A percentile compares a stretch with the other conserved stretches of the same genome.
Conservation (phyloP, 352 stramenopile genomes). For the Phytophthora crassamura region DNA sequence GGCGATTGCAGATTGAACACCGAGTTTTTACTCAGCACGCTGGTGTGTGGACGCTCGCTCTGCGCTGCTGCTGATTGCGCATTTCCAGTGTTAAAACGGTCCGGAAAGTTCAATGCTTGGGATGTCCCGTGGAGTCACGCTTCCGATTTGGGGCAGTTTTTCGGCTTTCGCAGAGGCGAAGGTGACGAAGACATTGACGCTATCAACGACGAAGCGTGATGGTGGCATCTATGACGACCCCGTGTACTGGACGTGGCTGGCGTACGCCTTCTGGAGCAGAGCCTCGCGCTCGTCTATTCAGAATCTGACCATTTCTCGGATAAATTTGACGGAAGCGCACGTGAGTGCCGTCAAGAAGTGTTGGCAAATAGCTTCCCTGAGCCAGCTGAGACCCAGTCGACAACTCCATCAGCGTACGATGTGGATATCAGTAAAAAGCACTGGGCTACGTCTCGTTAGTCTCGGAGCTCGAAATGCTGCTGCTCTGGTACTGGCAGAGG, state of each 20-base stretch:
- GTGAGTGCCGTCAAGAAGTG: neutral
- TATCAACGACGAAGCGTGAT: no score
- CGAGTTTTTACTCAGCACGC: neutral
- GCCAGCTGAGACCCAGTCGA: neutral
- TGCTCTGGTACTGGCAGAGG: neutral
- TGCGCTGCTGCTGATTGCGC: neutral
- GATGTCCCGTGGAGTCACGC: neutral
- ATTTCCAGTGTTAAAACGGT: neutral
- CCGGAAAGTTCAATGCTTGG: neutral
- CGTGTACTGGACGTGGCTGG: conserved; percentile 2
- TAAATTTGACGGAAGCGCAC: neutral
- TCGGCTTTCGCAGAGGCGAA: neutral
- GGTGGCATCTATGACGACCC: neutral
- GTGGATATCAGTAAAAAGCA: neutral
- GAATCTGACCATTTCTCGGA: neutral
- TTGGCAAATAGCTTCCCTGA: neutral
- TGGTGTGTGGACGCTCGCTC: neutral
- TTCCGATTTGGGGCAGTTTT: neutral
- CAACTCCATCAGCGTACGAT: neutral
- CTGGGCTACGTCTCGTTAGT: neutral
- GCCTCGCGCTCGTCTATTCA: neutral
- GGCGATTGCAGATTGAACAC: neutral
- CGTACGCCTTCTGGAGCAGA: conserved; percentile 3
- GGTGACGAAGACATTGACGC: neutral
- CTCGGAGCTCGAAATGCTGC: neutral